phyloP scores from a whole-genome alignment of 2,329 filamentous ascomycete genomes.

The Fusarium irregulare region DNA sequence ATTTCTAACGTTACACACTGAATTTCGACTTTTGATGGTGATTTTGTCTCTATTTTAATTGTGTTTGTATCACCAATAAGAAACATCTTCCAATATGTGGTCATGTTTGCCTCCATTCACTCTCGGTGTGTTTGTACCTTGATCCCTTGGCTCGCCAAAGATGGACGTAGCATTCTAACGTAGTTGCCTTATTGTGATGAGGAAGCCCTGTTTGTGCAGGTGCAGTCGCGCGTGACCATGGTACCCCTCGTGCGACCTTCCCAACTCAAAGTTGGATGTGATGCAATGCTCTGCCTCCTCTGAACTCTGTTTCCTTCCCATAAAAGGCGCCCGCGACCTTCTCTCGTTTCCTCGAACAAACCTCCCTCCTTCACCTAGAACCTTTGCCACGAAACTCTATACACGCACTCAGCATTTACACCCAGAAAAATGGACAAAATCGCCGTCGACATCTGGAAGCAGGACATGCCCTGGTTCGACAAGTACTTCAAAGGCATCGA shows the following conservation, averaged over 20 bases:
- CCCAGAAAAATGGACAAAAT: background rate
- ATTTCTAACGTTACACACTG: background rate
- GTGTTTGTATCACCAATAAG: background rate
- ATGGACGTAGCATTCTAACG: background rate
- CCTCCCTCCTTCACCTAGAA: background rate
- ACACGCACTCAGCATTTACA: background rate
- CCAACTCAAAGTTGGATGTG: background rate
- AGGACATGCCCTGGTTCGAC: background rate
- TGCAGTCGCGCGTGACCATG: background rate
- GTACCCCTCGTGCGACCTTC: background rate
- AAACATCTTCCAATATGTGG: too few relatives aligned
- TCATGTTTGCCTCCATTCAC: background rate
- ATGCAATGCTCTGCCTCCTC: background rate
- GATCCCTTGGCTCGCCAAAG: background rate
- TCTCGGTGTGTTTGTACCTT: background rate
- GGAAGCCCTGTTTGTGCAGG: background rate
- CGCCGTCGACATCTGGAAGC: slow-evolving; percentile 3
- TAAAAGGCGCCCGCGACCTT: background rate
- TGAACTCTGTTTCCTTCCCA: background rate
- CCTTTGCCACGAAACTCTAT: background rate
- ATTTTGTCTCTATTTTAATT: too few relatives aligned
- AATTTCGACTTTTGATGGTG: background rate
- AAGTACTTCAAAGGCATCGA: background rate
- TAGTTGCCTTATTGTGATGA: background rate
- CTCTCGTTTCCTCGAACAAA: background rate